Percentiles rank a stretch among this genome's conserved stretches.
These are phyloP conservation scores for Waltergamsia citrina DNA, from an alignment of 2,329 filamentous ascomycete species.

Conservation along the genomic window DNA sequence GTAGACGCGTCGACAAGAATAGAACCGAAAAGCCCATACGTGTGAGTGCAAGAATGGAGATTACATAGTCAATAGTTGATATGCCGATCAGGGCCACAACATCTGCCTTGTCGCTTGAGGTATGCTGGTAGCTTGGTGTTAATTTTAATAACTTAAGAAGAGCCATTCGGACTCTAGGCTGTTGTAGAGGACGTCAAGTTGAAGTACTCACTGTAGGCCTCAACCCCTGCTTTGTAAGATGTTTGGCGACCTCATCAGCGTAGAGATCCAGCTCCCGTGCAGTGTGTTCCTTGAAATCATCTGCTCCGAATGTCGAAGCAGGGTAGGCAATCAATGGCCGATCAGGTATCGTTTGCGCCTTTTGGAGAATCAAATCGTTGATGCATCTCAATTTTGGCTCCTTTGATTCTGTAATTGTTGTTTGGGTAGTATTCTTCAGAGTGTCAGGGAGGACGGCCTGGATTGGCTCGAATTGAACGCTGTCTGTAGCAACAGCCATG, in stretches of 20 bases:
- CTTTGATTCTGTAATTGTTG: too few relatives aligned
- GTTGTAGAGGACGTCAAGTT: constrained; percentile 1
- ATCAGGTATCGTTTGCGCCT: constrained; percentile 11
- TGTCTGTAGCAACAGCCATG: too few relatives aligned
- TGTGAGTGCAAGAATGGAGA: constrained; percentile 41
- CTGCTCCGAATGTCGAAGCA: constrained; percentile 8
- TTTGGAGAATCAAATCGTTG: constrained; percentile 12
- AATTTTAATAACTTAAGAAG: too few relatives aligned
- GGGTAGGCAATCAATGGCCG: constrained; percentile 13
- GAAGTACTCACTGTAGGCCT: constrained; percentile 6
- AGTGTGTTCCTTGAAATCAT: constrained; percentile 13
- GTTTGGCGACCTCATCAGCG: constrained; percentile 11
- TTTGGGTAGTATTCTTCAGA: too few relatives aligned
- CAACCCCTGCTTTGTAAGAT: constrained; percentile 6
- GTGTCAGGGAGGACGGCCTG: too few relatives aligned
- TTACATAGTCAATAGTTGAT: constrained; percentile 42
- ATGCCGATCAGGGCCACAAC: constrained; percentile 37
- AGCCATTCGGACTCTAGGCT: too few relatives aligned
- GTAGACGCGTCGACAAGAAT: constrained; percentile 10
- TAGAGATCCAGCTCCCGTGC: constrained; percentile 12
- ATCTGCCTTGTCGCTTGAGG: constrained; percentile 5
- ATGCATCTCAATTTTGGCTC: too few relatives aligned
- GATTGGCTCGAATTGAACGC: too few relatives aligned
- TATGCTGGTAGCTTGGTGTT: constrained; percentile 4
- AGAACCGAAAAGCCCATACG: constrained; percentile 39